These are phyloP conservation scores for Millerozyma miso DNA, from an alignment of 805 yeast genomes.

Conservation along the genomic window DNA sequence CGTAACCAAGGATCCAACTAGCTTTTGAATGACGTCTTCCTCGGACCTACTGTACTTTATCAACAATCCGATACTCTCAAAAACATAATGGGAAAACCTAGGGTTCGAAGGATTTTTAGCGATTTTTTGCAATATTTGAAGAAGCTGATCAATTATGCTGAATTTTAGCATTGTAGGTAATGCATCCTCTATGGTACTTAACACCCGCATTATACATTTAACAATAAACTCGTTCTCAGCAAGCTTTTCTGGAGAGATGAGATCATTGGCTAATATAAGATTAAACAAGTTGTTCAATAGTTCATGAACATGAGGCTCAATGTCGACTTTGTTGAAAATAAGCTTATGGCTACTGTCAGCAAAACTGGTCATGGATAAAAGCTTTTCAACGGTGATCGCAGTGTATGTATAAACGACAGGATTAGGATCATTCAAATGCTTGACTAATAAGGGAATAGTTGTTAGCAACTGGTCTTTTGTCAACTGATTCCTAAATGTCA, in stretches of 20 bases:
- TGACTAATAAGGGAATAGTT: conserved; percentile 73
- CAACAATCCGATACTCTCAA: conserved; percentile 81
- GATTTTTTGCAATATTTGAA: conserved; percentile 65
- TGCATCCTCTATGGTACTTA: conserved; percentile 66
- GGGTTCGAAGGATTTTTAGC: conserved; percentile 94
- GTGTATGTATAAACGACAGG: conserved; percentile 91
- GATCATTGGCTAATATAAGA: conserved; percentile 46
- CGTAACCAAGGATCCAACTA: conserved; percentile 59
- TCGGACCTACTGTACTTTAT: conserved; percentile 46
- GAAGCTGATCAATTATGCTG: conserved; percentile 57
- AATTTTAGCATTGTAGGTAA: conserved; percentile 40
- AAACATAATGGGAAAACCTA: conserved; percentile 81
- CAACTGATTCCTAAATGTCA: conserved; percentile 87
- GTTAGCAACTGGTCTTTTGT: conserved; percentile 78
- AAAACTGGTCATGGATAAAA: conserved; percentile 69
- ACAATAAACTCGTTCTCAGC: conserved; percentile 94
- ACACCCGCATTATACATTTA: conserved; percentile 81
- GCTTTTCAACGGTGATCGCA: conserved; percentile 87
- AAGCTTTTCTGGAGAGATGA: conserved; percentile 78
- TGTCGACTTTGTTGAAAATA: conserved; percentile 70
- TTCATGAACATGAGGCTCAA: conserved; percentile 56
- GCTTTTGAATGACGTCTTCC: conserved; percentile 14
- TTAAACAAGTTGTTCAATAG: conserved; percentile 63
- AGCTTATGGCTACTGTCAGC: conserved; percentile 46
- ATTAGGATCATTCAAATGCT: conserved; percentile 55